Conservation (phyloP, 2,329 filamentous ascomycete genomes). For the Fusarium sp. region DNA sequence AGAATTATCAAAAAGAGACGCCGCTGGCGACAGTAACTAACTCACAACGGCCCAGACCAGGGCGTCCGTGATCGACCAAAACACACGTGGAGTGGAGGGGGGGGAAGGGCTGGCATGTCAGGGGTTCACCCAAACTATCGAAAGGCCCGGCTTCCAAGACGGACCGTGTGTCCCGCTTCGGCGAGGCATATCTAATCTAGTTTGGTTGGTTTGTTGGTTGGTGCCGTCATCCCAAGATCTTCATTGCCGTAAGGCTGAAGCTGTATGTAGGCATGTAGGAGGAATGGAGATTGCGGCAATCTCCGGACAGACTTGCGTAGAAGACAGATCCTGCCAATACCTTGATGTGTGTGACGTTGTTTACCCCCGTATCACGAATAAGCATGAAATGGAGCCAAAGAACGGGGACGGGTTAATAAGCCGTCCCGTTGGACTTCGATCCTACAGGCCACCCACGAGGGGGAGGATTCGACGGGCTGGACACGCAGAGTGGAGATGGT, state of each 20-base stretch:
- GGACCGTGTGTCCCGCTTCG: constrained; percentile 22
- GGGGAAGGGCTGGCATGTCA: not conserved
- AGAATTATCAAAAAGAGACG: constrained; percentile 14
- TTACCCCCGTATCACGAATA: not conserved
- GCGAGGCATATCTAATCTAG: constrained; percentile 6
- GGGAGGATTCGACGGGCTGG: not conserved
- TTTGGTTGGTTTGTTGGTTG: not conserved
- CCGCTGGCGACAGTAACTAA: constrained; percentile 6
- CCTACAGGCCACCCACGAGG: not conserved
- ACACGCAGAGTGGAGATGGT: not conserved
- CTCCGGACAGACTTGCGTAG: not conserved
- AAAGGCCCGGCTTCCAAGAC: constrained; percentile 6
- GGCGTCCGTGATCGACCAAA: not conserved
- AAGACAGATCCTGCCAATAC: not conserved
- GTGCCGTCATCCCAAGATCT: constrained; percentile 1
- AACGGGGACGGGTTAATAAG: not conserved
- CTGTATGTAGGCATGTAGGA: not conserved
- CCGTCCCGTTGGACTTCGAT: not conserved
- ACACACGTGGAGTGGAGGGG: constrained; percentile 1
- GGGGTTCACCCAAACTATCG: constrained; percentile 1
- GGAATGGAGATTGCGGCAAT: constrained; percentile 1
- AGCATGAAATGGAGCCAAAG: not conserved
- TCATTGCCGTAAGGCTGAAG: constrained; percentile 26
- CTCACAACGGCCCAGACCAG: not conserved
- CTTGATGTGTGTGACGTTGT: not conserved